These are phyloP conservation scores for Candida wancherniae DNA, from an alignment of 805 yeast genomes.

Conservation along the genomic window DNA sequence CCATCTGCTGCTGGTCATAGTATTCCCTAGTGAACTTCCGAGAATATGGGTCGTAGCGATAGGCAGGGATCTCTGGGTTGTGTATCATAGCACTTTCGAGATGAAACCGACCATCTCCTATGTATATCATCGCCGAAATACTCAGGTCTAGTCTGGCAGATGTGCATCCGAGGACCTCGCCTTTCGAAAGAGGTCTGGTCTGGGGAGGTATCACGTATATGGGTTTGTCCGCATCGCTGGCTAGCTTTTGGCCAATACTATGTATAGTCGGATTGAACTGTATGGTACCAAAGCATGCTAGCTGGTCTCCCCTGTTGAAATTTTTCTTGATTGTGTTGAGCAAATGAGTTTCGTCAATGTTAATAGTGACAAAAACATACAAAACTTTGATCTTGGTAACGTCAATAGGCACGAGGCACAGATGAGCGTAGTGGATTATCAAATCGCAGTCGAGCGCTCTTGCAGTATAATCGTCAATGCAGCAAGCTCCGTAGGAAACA, in stretches of 20 bases:
- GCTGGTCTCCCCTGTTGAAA: slow-evolving; percentile 54
- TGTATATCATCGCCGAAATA: slow-evolving; percentile 75
- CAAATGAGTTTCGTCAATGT: slow-evolving; percentile 78
- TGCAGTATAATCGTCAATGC: slow-evolving; percentile 96
- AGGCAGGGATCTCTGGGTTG: slow-evolving; percentile 89
- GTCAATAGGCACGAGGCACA: slow-evolving; percentile 94
- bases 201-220: slow-evolving; percentile 81
- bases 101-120: slow-evolving; percentile 97
- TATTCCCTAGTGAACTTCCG: slow-evolving; percentile 84
- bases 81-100: slow-evolving; percentile 96
- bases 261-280: slow-evolving; percentile 96
- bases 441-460: slow-evolving; percentile 89
- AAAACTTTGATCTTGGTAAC: slow-evolving; percentile 84
- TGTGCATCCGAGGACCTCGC: slow-evolving; percentile 95
- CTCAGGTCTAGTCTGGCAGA: slow-evolving; percentile 70
- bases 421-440: slow-evolving; percentile 94
- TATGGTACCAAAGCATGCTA: slow-evolving; percentile 92
- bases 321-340: slow-evolving; percentile 70
- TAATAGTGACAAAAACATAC: slow-evolving; percentile 93
- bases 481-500: slow-evolving; percentile 97
- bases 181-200: slow-evolving; percentile 85
- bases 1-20: slow-evolving; percentile 83
- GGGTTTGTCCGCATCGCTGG: slow-evolving; percentile 42
- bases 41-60: slow-evolving; percentile 91
- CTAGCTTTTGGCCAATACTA: slow-evolving; percentile 59